phyloP scores from a whole-genome alignment of 169 alveolate genomes.

The Prorocentrum cordatum region DNA sequence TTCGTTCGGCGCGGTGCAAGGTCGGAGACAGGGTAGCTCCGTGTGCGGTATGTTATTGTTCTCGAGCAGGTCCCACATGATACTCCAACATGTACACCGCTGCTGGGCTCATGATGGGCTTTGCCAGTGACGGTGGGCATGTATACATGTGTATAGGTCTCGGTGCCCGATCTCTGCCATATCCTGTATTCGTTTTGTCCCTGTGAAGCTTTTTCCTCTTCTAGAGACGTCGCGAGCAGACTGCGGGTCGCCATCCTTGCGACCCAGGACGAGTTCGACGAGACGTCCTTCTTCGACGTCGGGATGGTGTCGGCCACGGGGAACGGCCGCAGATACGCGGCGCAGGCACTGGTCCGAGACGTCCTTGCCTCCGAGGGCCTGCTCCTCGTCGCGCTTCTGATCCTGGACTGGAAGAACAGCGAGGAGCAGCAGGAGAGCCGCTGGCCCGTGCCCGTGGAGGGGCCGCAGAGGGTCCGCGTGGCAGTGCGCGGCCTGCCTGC shows the following conservation, averaged over 20 bases:
- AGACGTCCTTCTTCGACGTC: slow-evolving; percentile 1
- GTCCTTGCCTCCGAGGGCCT: neutral
- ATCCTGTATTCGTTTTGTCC: too few relatives aligned
- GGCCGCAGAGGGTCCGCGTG: slow-evolving; percentile 23
- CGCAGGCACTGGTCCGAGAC: neutral
- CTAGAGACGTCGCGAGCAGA: neutral
- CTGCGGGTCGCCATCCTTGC: slow-evolving; percentile 4
- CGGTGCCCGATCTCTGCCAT: too few relatives aligned
- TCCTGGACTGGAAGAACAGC: slow-evolving; percentile 6
- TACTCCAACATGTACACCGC: too few relatives aligned
- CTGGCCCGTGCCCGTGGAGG: slow-evolving; percentile 23
- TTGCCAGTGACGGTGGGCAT: too few relatives aligned
- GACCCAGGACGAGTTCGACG: slow-evolving; percentile 59
- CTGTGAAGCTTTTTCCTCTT: too few relatives aligned
- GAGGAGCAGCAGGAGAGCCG: neutral
- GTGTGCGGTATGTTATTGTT: too few relatives aligned
- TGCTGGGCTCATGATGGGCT: too few relatives aligned
- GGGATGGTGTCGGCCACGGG: slow-evolving; percentile 63
- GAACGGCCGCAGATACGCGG: slow-evolving; percentile 64
- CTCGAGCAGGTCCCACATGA: too few relatives aligned
- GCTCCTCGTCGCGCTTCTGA: neutral
- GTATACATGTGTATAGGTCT: too few relatives aligned
- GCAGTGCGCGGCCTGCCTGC: neutral
- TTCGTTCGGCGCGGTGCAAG: too few relatives aligned
- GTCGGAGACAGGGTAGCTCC: too few relatives aligned